A percentile compares a stretch with the other conserved stretches of the same genome.
Evolutionary conservation across 768 basidiomycete genomes (phyloP).

Genomic region (Phaeotremella skinneri): DNA sequence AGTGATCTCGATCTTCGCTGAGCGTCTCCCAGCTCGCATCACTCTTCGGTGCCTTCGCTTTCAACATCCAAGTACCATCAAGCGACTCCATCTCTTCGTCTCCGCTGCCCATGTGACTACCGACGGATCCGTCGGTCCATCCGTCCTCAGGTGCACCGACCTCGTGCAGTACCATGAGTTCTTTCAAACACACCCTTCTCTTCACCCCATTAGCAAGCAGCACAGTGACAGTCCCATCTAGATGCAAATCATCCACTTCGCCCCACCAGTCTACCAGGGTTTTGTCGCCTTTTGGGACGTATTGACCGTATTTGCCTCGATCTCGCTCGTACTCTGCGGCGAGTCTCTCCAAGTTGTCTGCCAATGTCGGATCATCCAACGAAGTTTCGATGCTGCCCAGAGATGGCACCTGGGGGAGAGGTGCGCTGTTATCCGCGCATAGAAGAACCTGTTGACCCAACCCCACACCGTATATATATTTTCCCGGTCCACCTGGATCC

Average conservation of each 20-base stretch:
- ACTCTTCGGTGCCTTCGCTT: slow-evolving; percentile 5
- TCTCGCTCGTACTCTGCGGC: slow-evolving; percentile 16
- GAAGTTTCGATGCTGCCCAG: slow-evolving; percentile 70
- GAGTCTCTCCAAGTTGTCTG: slow-evolving; percentile 16
- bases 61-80: slow-evolving; percentile 17
- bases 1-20: slow-evolving; percentile 6
- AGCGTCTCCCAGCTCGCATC: slow-evolving; percentile 28
- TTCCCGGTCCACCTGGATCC: slow-evolving; percentile 70
- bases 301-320: background rate
- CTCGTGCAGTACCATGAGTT: slow-evolving; percentile 70
- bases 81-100: too few species aligned
- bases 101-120: background rate
- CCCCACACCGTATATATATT: slow-evolving; percentile 66
- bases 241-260: slow-evolving; percentile 61
- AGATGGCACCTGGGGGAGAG: slow-evolving; percentile 68
- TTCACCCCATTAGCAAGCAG: slow-evolving; percentile 63
- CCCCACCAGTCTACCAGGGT: slow-evolving; percentile 71
- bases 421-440: slow-evolving; percentile 66
- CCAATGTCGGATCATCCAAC: slow-evolving; percentile 60
- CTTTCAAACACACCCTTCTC: slow-evolving; percentile 61
- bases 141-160: slow-evolving; percentile 50
- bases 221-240: slow-evolving; percentile 58
- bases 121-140: background rate
- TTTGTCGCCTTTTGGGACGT: slow-evolving; percentile 45
- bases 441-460: slow-evolving; percentile 83